Evolutionary conservation across 2,329 filamentous ascomycete species (phyloP), one percentile per base, ranked within the genome.

Genomic region (Talaromyces sp.): DNA sequence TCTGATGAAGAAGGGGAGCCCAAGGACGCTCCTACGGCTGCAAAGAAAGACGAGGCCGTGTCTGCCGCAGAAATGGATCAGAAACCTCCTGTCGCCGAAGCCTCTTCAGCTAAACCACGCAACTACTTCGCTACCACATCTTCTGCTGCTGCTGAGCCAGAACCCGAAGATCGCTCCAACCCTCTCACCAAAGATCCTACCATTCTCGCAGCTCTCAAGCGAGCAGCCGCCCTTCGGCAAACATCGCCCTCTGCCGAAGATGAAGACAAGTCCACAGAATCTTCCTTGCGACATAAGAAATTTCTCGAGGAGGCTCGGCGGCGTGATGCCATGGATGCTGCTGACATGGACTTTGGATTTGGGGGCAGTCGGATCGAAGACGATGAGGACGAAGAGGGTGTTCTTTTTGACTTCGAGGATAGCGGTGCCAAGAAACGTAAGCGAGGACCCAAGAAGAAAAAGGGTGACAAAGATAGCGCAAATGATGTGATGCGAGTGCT

Each of bases 291-390:
- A 7, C 84, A 87, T 47, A 87, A 85, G 70, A 87, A 84, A 60
- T 88, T 97, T 77, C 78, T 97, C 5, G 79, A 86, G 63, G 82
- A 82, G 54, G 84, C 79, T 9, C 69, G 66, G 40, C 70, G 71
- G 9, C 76, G 75, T n/a, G 74, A 86, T 50, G 88, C 89, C 61
- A 84, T 92, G 43, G 93, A 97, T 69, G 85, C 91, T 43, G 86
- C 93, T 52, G 93, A 99, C 73, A 82, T 99, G 75, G 94, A 99
- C 67, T 84, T 97, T 80, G 93, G 92, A 55, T 97, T 99, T 67
- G 94, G 94, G 30, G 90, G 86, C 17, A 94, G 88, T 66, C 83
- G 93, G 24, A 87, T 90, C 65, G 91, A 90, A 49, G 94, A 97
- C 65, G 91, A 92, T 45, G 92, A 92, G 54, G 92, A 96, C 58